A percentile compares a stretch with the other conserved stretches of the same genome.
phyloP scores from a whole-genome alignment of 2,329 filamentous ascomycete genomes.

The Aspergillus intermedius region DNA sequence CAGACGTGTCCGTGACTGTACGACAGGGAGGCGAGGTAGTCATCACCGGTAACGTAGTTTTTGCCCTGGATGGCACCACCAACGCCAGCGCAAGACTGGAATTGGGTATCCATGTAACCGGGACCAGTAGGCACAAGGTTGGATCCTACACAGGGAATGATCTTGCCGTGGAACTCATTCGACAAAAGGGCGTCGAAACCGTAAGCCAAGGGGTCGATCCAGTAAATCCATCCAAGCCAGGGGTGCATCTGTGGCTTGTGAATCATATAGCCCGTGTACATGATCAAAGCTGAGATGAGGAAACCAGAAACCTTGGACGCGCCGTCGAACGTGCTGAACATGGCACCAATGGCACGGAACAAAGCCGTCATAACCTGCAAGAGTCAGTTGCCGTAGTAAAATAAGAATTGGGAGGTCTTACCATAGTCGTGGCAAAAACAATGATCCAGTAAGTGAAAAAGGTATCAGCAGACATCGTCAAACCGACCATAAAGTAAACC shows the following conservation, averaged over 20 bases:
- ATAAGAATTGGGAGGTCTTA: conserved; percentile 19
- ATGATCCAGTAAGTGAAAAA: conserved; percentile 60
- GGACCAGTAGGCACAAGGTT: conserved; percentile 31
- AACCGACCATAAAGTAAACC: conserved; percentile 58
- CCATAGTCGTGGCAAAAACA: conserved; percentile 47
- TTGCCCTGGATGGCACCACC: conserved; percentile 48
- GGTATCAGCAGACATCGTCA: conserved; percentile 44
- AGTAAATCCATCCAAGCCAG: conserved; percentile 46
- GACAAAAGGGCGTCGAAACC: conserved; percentile 33
- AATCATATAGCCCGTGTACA: conserved; percentile 41
- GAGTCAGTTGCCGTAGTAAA: conserved; percentile 7
- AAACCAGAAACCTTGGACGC: conserved; percentile 50
- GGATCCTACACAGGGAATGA: conserved; percentile 29
- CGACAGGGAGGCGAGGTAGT: conserved; percentile 51
- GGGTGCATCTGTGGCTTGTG: conserved; percentile 45
- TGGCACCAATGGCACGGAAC: conserved; percentile 52
- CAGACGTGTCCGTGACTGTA: conserved; percentile 50
- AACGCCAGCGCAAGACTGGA: conserved; percentile 29
- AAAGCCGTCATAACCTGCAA: conserved; percentile 50
- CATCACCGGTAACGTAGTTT: conserved; percentile 49
- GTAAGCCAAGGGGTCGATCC: conserved; percentile 35
- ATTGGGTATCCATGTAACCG: conserved; percentile 20
- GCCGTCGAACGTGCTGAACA: conserved; percentile 51
- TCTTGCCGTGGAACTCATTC: conserved; percentile 31
- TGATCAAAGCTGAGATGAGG: conserved; percentile 29